These are phyloP conservation scores for Cymodocea nodosa DNA, from an alignment of 116 monocot species.

Conservation along the genomic window DNA sequence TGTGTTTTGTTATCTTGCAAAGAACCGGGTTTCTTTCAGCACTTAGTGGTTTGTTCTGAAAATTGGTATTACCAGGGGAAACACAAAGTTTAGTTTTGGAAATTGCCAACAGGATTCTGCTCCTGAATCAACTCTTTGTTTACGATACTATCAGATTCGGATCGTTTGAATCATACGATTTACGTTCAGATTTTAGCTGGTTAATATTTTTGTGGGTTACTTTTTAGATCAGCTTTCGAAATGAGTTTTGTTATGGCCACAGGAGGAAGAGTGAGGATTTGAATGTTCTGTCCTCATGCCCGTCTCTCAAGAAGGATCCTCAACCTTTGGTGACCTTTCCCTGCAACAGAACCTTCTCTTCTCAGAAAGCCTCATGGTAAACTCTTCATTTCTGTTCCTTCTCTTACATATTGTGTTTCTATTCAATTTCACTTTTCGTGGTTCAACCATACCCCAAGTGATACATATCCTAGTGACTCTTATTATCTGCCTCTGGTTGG, in stretches of 20 bases:
- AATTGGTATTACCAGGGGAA: background rate
- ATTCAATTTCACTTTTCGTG: background rate
- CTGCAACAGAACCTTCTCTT: conserved; percentile 65
- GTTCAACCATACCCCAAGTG: background rate
- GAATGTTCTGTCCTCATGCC: background rate
- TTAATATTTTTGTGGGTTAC: background rate
- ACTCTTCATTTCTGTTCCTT: background rate
- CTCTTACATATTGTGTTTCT: too few relatives aligned
- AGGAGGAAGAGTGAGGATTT: background rate
- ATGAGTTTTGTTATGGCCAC: background rate
- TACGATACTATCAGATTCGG: background rate
- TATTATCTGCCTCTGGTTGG: too few relatives aligned
- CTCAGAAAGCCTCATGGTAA: conserved; percentile 79
- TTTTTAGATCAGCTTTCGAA: background rate
- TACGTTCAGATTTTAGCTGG: background rate
- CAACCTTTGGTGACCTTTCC: conserved; percentile 52
- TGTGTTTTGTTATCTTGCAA: background rate
- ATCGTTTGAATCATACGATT: background rate
- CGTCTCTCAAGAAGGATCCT: conserved; percentile 14
- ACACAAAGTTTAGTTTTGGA: background rate
- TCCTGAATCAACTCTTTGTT: background rate
- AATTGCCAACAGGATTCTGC: background rate
- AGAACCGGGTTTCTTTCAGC: background rate
- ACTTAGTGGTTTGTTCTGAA: background rate
- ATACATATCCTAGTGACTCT: too few relatives aligned